Base-by-base conservation (phyloP, 768 basidiomycete species). In the Rubroboletus pulcherrimus region DNA sequence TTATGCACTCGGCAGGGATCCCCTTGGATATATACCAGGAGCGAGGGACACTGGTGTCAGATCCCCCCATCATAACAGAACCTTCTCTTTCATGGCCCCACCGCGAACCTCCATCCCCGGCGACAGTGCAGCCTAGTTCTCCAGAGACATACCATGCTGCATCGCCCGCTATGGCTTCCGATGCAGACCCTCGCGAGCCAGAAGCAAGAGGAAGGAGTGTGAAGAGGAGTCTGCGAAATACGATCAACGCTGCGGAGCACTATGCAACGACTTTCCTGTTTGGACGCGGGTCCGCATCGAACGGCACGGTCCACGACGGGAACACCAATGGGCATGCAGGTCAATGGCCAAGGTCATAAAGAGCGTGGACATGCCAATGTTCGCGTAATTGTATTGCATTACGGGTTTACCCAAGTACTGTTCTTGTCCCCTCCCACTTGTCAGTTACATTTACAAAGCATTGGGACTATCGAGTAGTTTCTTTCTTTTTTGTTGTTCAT, bases 191-290 rank as follows among this genome's bases (percentile, higher is more conserved):
- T 54, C 73, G 63, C 51, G 71, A 63, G 43, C 71, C 69, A 33
- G 83, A 79, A 56, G 75, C 68, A 39, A 73, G 83, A 54, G 84
- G 83, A 29, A 72, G 85, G 60, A 85, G 80, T 61, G 83, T 85
- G 37, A 87, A 81, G 68, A 76, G 83, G 57, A 84, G 81, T 60
- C 61, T 89, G 49, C 79, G 88, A 47, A 87, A 80, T 55, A 88
- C 87, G 14, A 69, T 90, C 43, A 82, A 77, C 53, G 84, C 81
- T 35, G 87, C 89, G 11, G 87, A 89, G 63, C 82, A 85, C 52
- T 86, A 85, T 64, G 83, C 85, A 5, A 82, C 49, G 12, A 31
- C 82, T 6, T 78, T 88, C 57, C 71, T 87, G 35, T 87, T 89
- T 55, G 85, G 86, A n/a, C 78, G 85, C 30, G 67, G 70, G 38